Percentiles rank a stretch among this genome's conserved stretches.
phyloP scores from a whole-genome alignment of 768 basidiomycete species.

The Russula brevipes region DNA sequence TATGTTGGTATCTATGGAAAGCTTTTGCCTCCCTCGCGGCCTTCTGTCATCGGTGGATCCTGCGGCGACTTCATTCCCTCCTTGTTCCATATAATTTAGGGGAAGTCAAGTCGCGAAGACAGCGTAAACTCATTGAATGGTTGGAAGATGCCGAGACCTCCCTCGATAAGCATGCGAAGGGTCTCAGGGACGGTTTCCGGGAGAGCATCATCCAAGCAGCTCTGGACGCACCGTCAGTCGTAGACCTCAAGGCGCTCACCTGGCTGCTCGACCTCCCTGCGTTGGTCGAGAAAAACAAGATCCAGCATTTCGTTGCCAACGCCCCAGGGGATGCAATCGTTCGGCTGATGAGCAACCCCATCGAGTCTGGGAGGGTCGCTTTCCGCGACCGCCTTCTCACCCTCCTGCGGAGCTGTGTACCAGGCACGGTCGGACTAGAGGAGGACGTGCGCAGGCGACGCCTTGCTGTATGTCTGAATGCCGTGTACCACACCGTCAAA shows the following conservation, averaged over 20 bases:
- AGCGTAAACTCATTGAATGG: constrained; percentile 4
- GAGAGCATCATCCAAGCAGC: background rate
- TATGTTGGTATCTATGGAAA: constrained; percentile 8
- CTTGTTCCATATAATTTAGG: constrained; percentile 9
- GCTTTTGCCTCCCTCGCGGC: background rate
- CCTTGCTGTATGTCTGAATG: constrained; percentile 9
- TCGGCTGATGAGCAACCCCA: constrained; percentile 6
- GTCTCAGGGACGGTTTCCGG: constrained; percentile 7
- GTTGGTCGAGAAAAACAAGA: constrained; percentile 5
- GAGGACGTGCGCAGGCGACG: constrained; percentile 7
- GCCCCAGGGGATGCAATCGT: background rate
- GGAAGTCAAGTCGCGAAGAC: background rate
- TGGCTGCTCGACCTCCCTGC: constrained; percentile 9
- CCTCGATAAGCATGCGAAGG: background rate
- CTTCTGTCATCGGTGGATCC: constrained; percentile 1
- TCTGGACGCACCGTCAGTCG: background rate
- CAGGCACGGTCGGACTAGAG: background rate
- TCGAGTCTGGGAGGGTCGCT: background rate
- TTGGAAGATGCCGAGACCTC: background rate
- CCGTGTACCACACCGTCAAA: constrained; percentile 4
- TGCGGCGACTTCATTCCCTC: constrained; percentile 4
- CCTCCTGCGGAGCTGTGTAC: constrained; percentile 10
- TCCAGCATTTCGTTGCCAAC: constrained; percentile 2
- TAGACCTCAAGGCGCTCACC: constrained; percentile 3
- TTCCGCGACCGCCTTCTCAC: constrained; percentile 10